Evolutionary conservation across 2,329 filamentous ascomycete genomes (phyloP).

Genomic region (Colletotrichum sp.): DNA sequence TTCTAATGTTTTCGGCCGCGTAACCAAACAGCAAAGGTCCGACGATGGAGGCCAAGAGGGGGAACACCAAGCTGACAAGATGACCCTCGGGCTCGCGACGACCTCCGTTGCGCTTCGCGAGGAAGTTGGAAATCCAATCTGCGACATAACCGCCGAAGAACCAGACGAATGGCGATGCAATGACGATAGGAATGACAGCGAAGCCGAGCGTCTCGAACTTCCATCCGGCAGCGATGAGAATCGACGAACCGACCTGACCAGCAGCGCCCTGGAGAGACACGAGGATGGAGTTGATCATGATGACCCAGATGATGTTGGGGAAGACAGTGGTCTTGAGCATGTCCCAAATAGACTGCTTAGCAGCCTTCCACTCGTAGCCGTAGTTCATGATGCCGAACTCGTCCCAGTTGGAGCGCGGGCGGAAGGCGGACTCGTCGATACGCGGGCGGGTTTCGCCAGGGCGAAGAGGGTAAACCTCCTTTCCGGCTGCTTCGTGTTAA

Average conservation of each 20-base stretch:
- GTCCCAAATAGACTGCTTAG: slow-evolving; percentile 27
- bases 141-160: slow-evolving; percentile 34
- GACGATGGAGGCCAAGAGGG: slow-evolving; percentile 30
- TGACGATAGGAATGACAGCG: slow-evolving; percentile 20
- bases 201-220: slow-evolving; percentile 33
- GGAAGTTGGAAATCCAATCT: slow-evolving; percentile 29
- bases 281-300: slow-evolving; percentile 34
- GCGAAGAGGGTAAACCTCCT: slow-evolving; percentile 21
- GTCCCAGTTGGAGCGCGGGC: slow-evolving; percentile 31
- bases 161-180: slow-evolving; percentile 22
- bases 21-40: slow-evolving; percentile 36
- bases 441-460: slow-evolving; percentile 22
- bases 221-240: slow-evolving; percentile 28
- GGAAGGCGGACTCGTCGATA: slow-evolving; percentile 18
- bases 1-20: slow-evolving; percentile 26
- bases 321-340: slow-evolving; percentile 36
- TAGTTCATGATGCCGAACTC: slow-evolving; percentile 36
- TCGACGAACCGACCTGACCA: slow-evolving; percentile 26
- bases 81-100: slow-evolving; percentile 37
- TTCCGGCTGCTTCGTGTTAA: slow-evolving; percentile 11
- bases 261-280: slow-evolving; percentile 33
- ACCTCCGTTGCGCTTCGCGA: slow-evolving; percentile 30
- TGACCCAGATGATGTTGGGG: slow-evolving; percentile 38
- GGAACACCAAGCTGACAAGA: slow-evolving; percentile 33
- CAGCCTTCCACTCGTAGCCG: slow-evolving; percentile 31